Evolutionary conservation across 805 yeast species (phyloP), one percentile per base, ranked within the genome.

Genomic region (Kazachstania bromeliacearum): DNA sequence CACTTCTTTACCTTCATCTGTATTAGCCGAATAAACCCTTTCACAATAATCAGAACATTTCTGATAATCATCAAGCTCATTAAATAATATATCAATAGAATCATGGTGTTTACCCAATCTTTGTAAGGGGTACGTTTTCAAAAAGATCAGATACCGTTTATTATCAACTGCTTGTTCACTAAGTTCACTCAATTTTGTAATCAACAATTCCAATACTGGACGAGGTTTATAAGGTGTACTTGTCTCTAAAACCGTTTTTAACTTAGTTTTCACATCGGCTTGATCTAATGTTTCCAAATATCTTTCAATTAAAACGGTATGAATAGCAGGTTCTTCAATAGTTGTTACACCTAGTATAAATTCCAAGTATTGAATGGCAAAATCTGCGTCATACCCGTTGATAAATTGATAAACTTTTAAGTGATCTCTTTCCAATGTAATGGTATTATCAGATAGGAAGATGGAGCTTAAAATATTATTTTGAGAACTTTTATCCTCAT

Each of bases 21-120:
- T 27, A 32, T 69, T 64, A 2, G 47, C 39, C 2, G 59, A 39
- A 41, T 68, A 71, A 0, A 82, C 59, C 4, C 62, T 61, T 1
- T 69, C 56, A 42, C 92, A 78, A 47, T 82, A 82, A 3, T 59
- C 51, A 41, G 79, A 68, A 0, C 94, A 82, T n/a, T 64, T 60
- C 15, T 57, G 57, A 33, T 73, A 67, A 49, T 80, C 80, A 3
- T 70, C 58, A 31, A 83, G 55, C 15, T 75, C 75, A 33, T 71
- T 66, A 32, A 73, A 75, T 18, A 77, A 64, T 2, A 85, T 70
- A 37, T 73, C 72, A 13, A 89, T 59, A 0, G 85, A 78, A 34
- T 74, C 69, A 8, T 68, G 66, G 50, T 83, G 84, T 35, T 74
- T 74, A 1, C 73, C 77, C 29, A 81, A 49, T 40, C 73, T 69